phyloP scores from a whole-genome alignment of 768 basidiomycete species.

The Candolleomyces aberdarensis region DNA sequence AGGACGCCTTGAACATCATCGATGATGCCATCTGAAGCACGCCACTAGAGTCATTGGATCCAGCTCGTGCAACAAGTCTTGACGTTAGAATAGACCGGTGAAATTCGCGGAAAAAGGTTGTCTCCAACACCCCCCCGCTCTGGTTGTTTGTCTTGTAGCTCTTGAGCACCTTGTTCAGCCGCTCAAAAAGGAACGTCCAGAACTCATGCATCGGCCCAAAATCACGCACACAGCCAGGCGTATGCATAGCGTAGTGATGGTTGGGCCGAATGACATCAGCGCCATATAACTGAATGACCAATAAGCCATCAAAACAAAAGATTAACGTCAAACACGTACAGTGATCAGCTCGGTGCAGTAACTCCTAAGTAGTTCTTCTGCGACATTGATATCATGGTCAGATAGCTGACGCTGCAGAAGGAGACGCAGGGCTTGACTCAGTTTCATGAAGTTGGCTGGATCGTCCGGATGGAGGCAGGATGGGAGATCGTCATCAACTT shows the following conservation, averaged over 20 bases:
- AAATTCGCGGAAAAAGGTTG: conserved; percentile 24
- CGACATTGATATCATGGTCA: background rate
- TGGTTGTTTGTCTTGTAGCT: conserved; percentile 31
- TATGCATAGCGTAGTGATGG: conserved; percentile 34
- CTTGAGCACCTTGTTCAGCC: conserved; percentile 34
- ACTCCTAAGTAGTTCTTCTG: background rate
- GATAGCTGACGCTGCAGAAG: background rate
- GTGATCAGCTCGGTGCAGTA: background rate
- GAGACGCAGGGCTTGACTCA: background rate
- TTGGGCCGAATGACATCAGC: conserved; percentile 27
- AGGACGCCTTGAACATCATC: conserved; percentile 18
- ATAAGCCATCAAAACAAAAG: background rate
- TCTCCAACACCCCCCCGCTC: conserved; percentile 26
- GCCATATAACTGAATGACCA: background rate
- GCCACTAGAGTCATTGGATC: no score
- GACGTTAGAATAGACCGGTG: conserved; percentile 15
- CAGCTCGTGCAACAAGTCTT: background rate
- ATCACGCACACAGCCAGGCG: conserved; percentile 18
- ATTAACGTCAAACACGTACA: background rate
- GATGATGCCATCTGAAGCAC: no score
- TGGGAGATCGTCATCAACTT: background rate
- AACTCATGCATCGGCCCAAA: conserved; percentile 35
- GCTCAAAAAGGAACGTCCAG: conserved; percentile 36
- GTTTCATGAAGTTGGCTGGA: background rate
- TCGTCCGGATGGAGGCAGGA: background rate